Percentiles rank a stretch among this genome's conserved stretches.
Conservation (phyloP, 2,329 filamentous ascomycete species). For the Alternaria sp. region DNA sequence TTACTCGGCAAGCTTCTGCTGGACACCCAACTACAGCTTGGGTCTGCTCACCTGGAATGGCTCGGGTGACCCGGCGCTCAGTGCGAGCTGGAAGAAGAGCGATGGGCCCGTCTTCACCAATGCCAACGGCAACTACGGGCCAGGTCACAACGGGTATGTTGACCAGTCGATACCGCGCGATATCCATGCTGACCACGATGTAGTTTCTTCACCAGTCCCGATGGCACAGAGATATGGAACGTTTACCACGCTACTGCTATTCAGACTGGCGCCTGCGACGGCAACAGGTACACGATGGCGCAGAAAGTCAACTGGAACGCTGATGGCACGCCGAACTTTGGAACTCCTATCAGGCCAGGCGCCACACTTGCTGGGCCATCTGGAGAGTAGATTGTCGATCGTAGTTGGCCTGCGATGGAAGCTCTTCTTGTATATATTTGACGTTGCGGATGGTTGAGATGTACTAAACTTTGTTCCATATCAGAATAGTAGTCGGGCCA, state of each 20-base stretch:
- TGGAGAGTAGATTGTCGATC: constrained; percentile 33
- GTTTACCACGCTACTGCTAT: constrained; percentile 63
- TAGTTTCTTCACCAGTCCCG: constrained; percentile 64
- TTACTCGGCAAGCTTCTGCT: constrained; percentile 65
- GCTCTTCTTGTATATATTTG: not conserved
- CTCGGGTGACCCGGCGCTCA: constrained; percentile 53
- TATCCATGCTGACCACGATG: not conserved
- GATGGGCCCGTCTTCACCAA: constrained; percentile 58
- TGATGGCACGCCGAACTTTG: constrained; percentile 62
- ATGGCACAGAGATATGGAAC: constrained; percentile 62
- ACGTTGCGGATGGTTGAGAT: not conserved
- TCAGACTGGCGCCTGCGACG: constrained; percentile 59
- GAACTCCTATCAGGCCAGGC: constrained; percentile 39
- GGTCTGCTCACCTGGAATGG: constrained; percentile 63
- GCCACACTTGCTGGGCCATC: constrained; percentile 44
- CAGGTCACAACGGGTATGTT: constrained; percentile 59
- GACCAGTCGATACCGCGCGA: not conserved
- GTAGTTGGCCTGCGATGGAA: not conserved
- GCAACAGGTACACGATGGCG: constrained; percentile 61
- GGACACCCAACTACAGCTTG: constrained; percentile 62
- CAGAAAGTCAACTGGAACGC: constrained; percentile 59
- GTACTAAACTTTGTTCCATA: not conserved
- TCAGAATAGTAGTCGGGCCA: not conserved
- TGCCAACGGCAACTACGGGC: constrained; percentile 64
- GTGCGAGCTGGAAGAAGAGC: constrained; percentile 59